Evolutionary conservation across 495 filamentous ascomycete genomes (phyloP).

Genomic region (Xylona heveae): DNA sequence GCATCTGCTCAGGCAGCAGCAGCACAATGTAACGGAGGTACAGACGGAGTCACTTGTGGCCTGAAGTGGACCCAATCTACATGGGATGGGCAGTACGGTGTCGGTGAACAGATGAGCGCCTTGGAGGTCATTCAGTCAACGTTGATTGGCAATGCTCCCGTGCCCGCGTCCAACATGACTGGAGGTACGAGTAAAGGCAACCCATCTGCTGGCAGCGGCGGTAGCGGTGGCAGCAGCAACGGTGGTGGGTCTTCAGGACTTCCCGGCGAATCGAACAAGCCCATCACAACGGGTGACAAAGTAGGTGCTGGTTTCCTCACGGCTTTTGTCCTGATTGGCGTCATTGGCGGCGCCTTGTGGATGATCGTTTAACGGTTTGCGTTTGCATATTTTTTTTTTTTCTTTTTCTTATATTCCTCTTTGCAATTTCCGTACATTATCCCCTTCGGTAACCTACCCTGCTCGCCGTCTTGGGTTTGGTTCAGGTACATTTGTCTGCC

Average conservation of each 20-base stretch:
- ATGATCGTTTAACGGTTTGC: conserved; percentile 18
- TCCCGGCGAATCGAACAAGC: conserved; percentile 7
- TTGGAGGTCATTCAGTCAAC: conserved; percentile 44
- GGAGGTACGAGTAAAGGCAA: conserved; percentile 63
- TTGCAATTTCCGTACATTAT: too few species aligned
- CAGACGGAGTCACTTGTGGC: conserved; percentile 44
- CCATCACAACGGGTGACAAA: conserved; percentile 28
- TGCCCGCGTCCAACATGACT: conserved; percentile 38
- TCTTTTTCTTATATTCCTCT: too few species aligned
- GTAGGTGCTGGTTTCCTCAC: conserved; percentile 42
- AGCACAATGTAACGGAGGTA: conserved; percentile 34
- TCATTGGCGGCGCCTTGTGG: conserved; percentile 23
- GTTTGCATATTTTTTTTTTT: too few species aligned
- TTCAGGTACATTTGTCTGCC: too few species aligned
- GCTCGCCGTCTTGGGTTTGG: too few species aligned
- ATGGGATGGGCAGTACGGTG: conserved; percentile 38
- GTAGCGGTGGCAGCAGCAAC: conserved; percentile 11
- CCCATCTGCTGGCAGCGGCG: conserved; percentile 35
- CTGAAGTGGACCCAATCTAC: conserved; percentile 39
- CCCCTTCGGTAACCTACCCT: too few species aligned
- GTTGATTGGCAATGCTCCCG: conserved; percentile 22
- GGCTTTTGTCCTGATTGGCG: conserved; percentile 17
- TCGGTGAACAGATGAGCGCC: conserved; percentile 55
- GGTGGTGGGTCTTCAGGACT: conserved; percentile 7
- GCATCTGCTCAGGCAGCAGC: conserved; percentile 46